A percentile compares a stretch with the other conserved stretches of the same genome.
These are phyloP conservation scores for Claviceps digitariae DNA, from an alignment of 2,329 filamentous ascomycete species.

Conservation along the genomic window DNA sequence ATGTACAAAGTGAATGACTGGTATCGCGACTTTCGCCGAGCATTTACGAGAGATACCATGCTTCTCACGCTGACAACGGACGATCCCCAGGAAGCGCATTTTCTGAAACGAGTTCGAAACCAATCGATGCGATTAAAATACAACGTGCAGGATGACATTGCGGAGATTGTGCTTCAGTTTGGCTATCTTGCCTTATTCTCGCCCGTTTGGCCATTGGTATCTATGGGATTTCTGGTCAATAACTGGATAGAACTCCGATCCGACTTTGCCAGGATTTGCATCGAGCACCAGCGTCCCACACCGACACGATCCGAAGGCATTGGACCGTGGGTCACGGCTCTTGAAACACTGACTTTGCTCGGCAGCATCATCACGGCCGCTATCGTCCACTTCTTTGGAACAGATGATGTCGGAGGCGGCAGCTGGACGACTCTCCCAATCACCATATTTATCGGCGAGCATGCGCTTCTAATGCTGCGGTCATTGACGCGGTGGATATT, in stretches of 20 bases:
- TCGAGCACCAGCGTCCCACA: constrained; percentile 57
- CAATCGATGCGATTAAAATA: constrained; percentile 56
- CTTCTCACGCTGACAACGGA: constrained; percentile 39
- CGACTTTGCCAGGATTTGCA: constrained; percentile 64
- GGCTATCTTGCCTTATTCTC: constrained; percentile 63
- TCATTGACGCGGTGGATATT: constrained; percentile 23
- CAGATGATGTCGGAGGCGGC: constrained; percentile 38
- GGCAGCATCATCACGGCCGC: constrained; percentile 60
- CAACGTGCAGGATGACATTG: constrained; percentile 59
- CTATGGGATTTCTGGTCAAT: constrained; percentile 59
- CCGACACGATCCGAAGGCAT: constrained; percentile 60
- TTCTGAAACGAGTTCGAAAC: constrained; percentile 49
- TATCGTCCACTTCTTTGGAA: constrained; percentile 59
- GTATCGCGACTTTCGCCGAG: constrained; percentile 28
- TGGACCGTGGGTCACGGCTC: constrained; percentile 56
- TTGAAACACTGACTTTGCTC: constrained; percentile 57
- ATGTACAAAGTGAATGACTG: constrained; percentile 42
- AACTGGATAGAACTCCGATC: constrained; percentile 67
- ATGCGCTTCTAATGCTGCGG: constrained; percentile 52
- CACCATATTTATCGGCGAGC: constrained; percentile 60
- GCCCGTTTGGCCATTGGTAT: constrained; percentile 62
- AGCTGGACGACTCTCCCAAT: constrained; percentile 54
- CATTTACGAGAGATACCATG: constrained; percentile 24
- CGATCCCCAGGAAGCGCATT: constrained; percentile 46
- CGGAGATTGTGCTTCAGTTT: constrained; percentile 62